Percentiles rank a stretch among this genome's conserved stretches.
Conservation (phyloP, 371 early-diverging fungal species). For the Mortierella sp. region DNA sequence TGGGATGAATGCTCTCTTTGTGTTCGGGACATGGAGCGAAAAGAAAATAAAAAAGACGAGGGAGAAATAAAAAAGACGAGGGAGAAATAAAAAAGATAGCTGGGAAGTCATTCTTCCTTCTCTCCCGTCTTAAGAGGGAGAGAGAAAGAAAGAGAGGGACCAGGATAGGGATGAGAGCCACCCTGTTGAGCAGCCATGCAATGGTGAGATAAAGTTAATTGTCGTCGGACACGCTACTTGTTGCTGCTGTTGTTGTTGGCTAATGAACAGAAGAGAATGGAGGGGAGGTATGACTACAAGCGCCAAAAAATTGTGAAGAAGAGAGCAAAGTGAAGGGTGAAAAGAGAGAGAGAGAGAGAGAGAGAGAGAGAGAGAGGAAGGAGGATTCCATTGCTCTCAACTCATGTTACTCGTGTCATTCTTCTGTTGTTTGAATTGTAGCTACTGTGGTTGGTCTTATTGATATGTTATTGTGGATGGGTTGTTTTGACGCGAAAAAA, state of each 20-base stretch:
- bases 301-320: not conserved
- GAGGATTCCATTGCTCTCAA: not conserved
- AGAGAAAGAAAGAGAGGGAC: not conserved
- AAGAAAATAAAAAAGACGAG: not conserved
- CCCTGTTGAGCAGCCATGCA: slow-evolving; percentile 3
- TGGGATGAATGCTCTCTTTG: not conserved
- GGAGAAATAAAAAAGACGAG: no score
- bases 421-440: not conserved
- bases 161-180: slow-evolving; percentile 3
- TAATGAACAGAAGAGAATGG: not conserved
- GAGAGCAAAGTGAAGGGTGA: not conserved
- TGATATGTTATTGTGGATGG: not conserved
- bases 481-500: not conserved
- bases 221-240: slow-evolving; percentile 4
- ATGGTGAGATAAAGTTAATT: slow-evolving; percentile 12
- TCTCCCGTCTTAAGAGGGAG: not conserved
- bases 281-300: not conserved
- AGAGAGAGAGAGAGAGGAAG: not conserved
- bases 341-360: not conserved
- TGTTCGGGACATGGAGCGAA: not conserved
- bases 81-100: no score
- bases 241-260: not conserved
- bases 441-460: not conserved
- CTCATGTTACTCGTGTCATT: not conserved
- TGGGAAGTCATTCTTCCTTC: not conserved